A percentile compares a stretch with the other conserved stretches of the same genome.
These are phyloP conservation scores for Microsporum audouinii DNA, from an alignment of 2,329 filamentous ascomycete genomes.

Conservation along the genomic window DNA sequence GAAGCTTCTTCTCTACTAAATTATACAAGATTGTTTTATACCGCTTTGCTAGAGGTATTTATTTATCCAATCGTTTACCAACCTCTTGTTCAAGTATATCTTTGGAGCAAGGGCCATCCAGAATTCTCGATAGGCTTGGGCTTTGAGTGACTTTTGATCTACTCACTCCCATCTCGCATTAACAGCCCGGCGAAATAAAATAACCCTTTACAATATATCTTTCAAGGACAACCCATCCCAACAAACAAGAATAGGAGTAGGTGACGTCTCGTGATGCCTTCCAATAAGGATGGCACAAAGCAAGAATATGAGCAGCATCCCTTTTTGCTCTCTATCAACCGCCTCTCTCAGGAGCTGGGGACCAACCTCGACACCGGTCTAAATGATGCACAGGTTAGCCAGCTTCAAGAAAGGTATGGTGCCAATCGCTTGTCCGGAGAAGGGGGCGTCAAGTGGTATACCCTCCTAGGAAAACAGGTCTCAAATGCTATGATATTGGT, in stretches of 20 bases:
- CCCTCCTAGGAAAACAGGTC: constrained; percentile 42
- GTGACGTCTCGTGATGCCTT: constrained; percentile 12
- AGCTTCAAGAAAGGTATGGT: constrained; percentile 39
- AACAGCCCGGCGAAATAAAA: not conserved
- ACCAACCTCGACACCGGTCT: constrained; percentile 42
- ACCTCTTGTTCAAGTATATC: not conserved
- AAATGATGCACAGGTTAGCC: constrained; percentile 31
- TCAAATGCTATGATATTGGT: constrained; percentile 47
- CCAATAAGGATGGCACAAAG: constrained; percentile 10
- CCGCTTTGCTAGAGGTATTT: not conserved
- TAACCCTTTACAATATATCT: not conserved
- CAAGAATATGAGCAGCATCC: constrained; percentile 25
- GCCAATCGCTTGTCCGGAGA: constrained; percentile 39
- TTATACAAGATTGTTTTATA: not conserved
- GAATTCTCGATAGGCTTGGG: not conserved
- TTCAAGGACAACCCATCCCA: not conserved
- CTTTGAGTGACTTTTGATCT: not conserved
- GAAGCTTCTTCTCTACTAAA: not conserved
- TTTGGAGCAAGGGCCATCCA: not conserved
- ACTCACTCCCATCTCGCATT: not conserved
- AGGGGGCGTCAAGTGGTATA: constrained; percentile 36
- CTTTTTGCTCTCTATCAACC: constrained; percentile 25
- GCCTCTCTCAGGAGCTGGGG: constrained; percentile 35
- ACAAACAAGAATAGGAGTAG: not conserved
- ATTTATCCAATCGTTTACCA: not conserved